Percentiles rank a stretch among this genome's conserved stretches.
These are phyloP conservation scores for Alloascoidea africana DNA, from an alignment of 805 yeast genomes.

Conservation along the genomic window DNA sequence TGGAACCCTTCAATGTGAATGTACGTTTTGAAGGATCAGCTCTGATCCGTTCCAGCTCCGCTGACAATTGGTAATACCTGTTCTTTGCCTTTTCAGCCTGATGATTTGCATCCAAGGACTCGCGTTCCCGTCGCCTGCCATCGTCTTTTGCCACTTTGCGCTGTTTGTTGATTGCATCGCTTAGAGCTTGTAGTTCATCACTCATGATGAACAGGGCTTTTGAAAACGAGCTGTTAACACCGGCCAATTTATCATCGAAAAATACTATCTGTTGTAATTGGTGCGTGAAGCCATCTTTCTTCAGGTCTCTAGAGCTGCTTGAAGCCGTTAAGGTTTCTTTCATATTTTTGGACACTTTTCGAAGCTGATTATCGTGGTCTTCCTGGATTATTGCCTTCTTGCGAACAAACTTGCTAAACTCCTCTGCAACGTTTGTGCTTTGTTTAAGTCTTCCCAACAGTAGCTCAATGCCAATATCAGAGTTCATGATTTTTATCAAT, in stretches of 20 bases:
- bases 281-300: conserved; percentile 35
- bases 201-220: conserved; percentile 59
- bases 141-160: conserved; percentile 63
- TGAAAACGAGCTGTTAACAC: conserved; percentile 52
- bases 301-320: conserved; percentile 16
- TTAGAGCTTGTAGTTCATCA: conserved; percentile 49
- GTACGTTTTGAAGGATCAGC: conserved; percentile 63
- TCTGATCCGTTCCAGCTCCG: conserved; percentile 57
- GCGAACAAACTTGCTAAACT: conserved; percentile 50
- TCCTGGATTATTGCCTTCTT: conserved; percentile 55
- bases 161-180: conserved; percentile 41
- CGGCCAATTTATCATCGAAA: conserved; percentile 49
- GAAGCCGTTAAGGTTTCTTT: conserved; percentile 15
- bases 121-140: conserved; percentile 55
- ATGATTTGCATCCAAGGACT: conserved; percentile 49
- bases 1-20: conserved; percentile 52
- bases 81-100: conserved; percentile 64
- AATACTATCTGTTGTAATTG: conserved; percentile 45
- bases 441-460: conserved; percentile 50
- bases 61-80: conserved; percentile 51
- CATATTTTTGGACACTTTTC: conserved; percentile 27
- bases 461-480: conserved; percentile 43
- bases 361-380: conserved; percentile 48
- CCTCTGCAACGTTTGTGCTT: conserved; percentile 57
- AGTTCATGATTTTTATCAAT: background rate